Conservation (phyloP, 306 rosid genomes). For the Hippophae gyantsensis region DNA sequence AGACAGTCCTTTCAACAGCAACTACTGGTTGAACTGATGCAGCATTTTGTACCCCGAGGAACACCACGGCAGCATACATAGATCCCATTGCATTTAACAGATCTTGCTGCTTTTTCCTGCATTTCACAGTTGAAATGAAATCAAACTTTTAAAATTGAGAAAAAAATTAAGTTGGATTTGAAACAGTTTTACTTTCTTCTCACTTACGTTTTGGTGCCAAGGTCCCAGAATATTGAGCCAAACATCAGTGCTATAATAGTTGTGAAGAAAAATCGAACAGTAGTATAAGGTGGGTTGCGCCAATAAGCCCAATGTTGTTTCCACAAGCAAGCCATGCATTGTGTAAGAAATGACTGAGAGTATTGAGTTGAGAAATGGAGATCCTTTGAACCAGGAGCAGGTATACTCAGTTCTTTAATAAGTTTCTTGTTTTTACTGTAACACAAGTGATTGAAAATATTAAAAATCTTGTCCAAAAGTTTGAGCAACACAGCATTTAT, state of each 20-base stretch:
- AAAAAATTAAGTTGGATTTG: neutral
- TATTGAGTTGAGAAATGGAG: slow-evolving; percentile 38
- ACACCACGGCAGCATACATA: slow-evolving; percentile 52
- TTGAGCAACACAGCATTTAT: neutral
- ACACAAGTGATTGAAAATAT: slow-evolving; percentile 1
- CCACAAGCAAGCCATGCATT: slow-evolving; percentile 57
- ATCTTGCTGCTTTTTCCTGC: slow-evolving; percentile 40
- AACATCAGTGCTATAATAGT: slow-evolving; percentile 42
- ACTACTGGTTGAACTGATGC: slow-evolving; percentile 67
- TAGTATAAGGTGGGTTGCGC: slow-evolving; percentile 58
- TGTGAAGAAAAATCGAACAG: slow-evolving; percentile 40
- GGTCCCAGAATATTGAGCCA: slow-evolving; percentile 67
- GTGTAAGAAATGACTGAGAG: slow-evolving; percentile 38
- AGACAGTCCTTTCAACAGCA: slow-evolving; percentile 62
- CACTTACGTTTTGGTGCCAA: slow-evolving; percentile 59
- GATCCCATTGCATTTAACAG: slow-evolving; percentile 62
- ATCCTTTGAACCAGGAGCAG: slow-evolving; percentile 44
- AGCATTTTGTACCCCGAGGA: slow-evolving; percentile 57
- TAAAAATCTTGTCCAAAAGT: neutral
- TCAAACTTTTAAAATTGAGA: neutral
- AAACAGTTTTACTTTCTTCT: neutral
- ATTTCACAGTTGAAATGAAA: neutral
- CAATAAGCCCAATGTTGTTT: slow-evolving; percentile 63
- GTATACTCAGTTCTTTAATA: slow-evolving; percentile 41
- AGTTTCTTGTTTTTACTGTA: slow-evolving; percentile 52